Evolutionary conservation across 352 stramenopile genomes (phyloP), one percentile per base, ranked within the genome.

Genomic region (Blastocystis sp.): DNA sequence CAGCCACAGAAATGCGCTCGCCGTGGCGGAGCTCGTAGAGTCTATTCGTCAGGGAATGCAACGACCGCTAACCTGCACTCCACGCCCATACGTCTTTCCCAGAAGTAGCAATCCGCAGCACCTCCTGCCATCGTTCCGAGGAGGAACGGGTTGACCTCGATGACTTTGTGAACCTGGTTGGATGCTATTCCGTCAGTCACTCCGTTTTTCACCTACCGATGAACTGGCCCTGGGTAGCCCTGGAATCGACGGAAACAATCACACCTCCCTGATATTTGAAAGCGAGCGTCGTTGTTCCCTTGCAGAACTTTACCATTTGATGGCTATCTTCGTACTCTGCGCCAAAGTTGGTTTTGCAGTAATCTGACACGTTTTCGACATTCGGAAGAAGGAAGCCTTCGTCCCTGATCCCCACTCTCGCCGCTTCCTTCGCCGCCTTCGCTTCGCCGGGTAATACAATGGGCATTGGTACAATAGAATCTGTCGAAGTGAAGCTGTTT

Each of bases 101-200:
- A 99, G 90, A 97, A 99, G 89, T 97, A 95, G 90, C 97, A 99
- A 92, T 99, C 97, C 21, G 95, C 97, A 43, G 97, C 97, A 77
- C 96, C 96, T 34, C 97, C 97, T 21, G 97, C 97, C 91, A 99
- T 97, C 63, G 97, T 99, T 60, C 96, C 97, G 0, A 99, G 92
- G 60, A 99, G 95, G 90, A 98, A 99, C 38, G 98, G 96, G 92
- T 99, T 99, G 92, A 99, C 99, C 91, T 98, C 94, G 92, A 99
- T 99, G 21, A 99, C 93, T 92, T 99, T 99, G 90, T 99, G 98
- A 42, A 99, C 97, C 57, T 97, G 96, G 38, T 96, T 94, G 42
- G 96, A 99, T 9, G 96, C 95, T 90, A 71, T 19, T 24, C 11
- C n/a, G 24, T 62, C 7, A 80, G 17, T 21, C 40, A 17, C 19